phyloP scores from a whole-genome alignment of 2,329 filamentous ascomycete species.

The Monilinia polystroma region DNA sequence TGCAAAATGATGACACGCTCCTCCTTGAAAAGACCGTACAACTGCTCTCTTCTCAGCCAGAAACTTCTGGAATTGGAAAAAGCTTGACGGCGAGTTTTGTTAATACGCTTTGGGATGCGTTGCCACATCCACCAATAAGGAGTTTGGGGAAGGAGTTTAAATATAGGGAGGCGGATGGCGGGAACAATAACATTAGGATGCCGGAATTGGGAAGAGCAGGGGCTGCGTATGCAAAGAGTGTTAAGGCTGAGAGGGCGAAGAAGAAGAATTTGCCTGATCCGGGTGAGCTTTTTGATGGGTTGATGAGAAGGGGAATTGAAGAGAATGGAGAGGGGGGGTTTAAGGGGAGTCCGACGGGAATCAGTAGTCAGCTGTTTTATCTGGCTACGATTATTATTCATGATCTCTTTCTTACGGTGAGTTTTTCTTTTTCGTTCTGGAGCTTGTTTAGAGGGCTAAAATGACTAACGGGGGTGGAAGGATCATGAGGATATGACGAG shows the following conservation, averaged over 20 bases:
- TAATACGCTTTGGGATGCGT: slow-evolving; percentile 65
- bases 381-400: slow-evolving; percentile 53
- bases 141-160: slow-evolving; percentile 61
- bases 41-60: slow-evolving; percentile 27
- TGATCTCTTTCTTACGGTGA: slow-evolving; percentile 45
- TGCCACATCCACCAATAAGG: slow-evolving; percentile 70
- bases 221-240: slow-evolving; percentile 63
- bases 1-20: slow-evolving; percentile 71
- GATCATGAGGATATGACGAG: slow-evolving; percentile 20
- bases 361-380: slow-evolving; percentile 49
- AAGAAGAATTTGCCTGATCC: slow-evolving; percentile 63
- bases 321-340: neutral
- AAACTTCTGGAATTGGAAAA: slow-evolving; percentile 6
- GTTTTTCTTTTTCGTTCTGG: neutral
- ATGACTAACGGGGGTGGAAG: neutral
- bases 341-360: slow-evolving; percentile 42
- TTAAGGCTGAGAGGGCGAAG: slow-evolving; percentile 57
- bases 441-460: neutral
- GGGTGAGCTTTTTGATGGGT: slow-evolving; percentile 52
- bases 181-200: slow-evolving; percentile 49
- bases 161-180: slow-evolving; percentile 65
- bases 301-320: slow-evolving; percentile 57
- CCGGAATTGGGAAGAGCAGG: slow-evolving; percentile 66
- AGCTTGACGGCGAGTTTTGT: slow-evolving; percentile 64
- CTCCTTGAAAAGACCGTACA: slow-evolving; percentile 69